Conservation (phyloP, 202 grass and related monocot genomes). For the Setaria italica region DNA sequence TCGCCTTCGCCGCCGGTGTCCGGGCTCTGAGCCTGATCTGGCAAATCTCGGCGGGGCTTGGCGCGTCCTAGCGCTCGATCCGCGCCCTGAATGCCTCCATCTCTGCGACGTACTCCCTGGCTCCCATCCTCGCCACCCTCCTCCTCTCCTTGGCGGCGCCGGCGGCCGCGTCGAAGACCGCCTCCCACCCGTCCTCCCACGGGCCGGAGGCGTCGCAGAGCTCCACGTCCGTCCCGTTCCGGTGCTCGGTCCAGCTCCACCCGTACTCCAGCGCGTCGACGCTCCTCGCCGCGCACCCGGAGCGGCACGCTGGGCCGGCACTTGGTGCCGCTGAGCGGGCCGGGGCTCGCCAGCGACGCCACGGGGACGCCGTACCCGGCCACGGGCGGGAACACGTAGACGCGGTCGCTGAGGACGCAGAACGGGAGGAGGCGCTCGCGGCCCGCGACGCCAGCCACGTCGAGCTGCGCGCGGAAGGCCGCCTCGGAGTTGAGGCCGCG, state of each 20-base stretch:
- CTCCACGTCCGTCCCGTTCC: conserved; percentile 53
- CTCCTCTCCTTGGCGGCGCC: conserved; percentile 44
- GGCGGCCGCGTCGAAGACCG: conserved; percentile 54
- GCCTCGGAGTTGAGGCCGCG: conserved; percentile 73
- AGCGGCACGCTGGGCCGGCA: conserved; percentile 66
- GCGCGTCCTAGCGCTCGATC: conserved; percentile 52
- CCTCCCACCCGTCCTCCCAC: conserved; percentile 68
- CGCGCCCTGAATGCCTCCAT: conserved; percentile 42
- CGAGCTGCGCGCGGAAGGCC: conserved; percentile 66
- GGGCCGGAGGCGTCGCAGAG: conserved; percentile 59
- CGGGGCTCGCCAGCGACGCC: conserved; percentile 60
- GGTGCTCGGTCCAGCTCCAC: conserved; percentile 67
- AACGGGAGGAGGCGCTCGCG: conserved; percentile 63
- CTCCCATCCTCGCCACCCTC: conserved; percentile 42
- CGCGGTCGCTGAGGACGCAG: conserved; percentile 71
- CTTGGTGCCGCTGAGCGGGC: conserved; percentile 79
- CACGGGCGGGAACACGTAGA: conserved; percentile 60
- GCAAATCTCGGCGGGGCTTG: conserved; percentile 56
- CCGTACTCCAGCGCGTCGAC: neutral
- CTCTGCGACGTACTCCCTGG: conserved; percentile 21
- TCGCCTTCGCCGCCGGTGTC: neutral
- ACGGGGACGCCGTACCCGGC: conserved; percentile 58
- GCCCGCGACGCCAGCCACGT: neutral
- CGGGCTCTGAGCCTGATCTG: conserved; percentile 5
- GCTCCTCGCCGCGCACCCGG: conserved; percentile 16